phyloP scores from a whole-genome alignment of 495 filamentous ascomycete genomes.

The Xylaria grammica region DNA sequence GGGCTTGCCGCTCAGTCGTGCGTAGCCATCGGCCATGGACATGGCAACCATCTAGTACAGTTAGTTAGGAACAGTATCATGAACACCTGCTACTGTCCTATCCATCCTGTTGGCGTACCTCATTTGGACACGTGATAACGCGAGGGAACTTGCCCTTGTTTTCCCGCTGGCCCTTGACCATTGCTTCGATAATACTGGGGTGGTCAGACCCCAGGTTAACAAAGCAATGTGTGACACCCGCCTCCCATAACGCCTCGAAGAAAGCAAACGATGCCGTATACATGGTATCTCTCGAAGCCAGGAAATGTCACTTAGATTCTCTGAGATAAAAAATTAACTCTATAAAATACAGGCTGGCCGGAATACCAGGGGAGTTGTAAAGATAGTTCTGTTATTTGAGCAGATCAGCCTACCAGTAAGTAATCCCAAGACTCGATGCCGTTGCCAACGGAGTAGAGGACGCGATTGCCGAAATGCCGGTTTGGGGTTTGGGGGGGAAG shows the following conservation, averaged over 20 bases:
- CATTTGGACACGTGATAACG: conserved; percentile 93
- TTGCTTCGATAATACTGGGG: conserved; percentile 91
- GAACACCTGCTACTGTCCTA: neutral
- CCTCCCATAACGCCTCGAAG: conserved; percentile 94
- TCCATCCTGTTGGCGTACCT: conserved; percentile 52
- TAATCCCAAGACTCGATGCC: neutral
- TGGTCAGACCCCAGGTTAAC: conserved; percentile 97
- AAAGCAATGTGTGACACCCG: conserved; percentile 87
- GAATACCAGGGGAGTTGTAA: too few relatives aligned
- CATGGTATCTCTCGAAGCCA: conserved; percentile 35
- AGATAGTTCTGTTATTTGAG: neutral
- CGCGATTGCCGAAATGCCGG: too few relatives aligned
- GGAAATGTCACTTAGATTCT: neutral
- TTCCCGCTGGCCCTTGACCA: conserved; percentile 81
- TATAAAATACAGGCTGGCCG: neutral
- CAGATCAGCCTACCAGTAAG: neutral
- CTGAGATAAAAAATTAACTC: neutral
- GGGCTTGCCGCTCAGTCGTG: conserved; percentile 80
- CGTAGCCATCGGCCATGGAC: conserved; percentile 96
- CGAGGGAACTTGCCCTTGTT: conserved; percentile 72
- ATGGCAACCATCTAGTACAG: conserved; percentile 85
- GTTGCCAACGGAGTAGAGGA: neutral
- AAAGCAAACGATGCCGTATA: conserved; percentile 72
- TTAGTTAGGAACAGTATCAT: neutral
- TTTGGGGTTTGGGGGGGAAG: too few relatives aligned